Evolutionary conservation across 1,139 yeast genomes (phyloP), one percentile per base, ranked within the genome.

Genomic region (Hyphopichia buzzinii): DNA sequence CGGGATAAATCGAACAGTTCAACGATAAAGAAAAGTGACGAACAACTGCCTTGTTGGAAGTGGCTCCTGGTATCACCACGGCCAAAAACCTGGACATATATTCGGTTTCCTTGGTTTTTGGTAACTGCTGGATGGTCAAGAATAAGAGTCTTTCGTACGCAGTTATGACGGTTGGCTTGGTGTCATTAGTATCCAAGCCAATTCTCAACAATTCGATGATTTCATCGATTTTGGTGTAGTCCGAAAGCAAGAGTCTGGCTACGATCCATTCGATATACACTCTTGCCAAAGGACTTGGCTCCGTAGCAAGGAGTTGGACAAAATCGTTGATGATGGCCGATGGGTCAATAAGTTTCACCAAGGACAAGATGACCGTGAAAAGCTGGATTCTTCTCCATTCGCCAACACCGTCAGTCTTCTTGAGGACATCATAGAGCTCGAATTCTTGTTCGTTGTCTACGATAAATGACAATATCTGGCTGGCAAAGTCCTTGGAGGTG

Each of bases 1-100:
- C 77, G 6, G 64, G 59, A 40, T 63, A 58, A 4, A 80, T 57
- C 0, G 87, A 75, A 39, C 82, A 72, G 6, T 84, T 69, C 59
- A 89, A 67, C 0, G 96, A 86, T 36, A 82, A 79, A 0, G 96
- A 81, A 46, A 84, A 84, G 57, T 90, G 97, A 44, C 97, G 77
- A 4, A 84, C 75, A 19, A 81, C 63, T 0, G 95, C 95, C 49
- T 86, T 81, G 54, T 85, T 88, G 6, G 95, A 84, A 0, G 95
- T 79, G n/a, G 95, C 80, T 29, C 81, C 78, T 0, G 92, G 81
- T 13, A 85, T 56, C 17, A 61, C 62, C 45, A 59, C 55, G 25
- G 54, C 47, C 31, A 57, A 55, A 33, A 56, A 57, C 35, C 41
- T 52, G 13, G 51, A 50, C 29, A 55, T 40, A 17, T 43, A 44